Conservation (phyloP, 2,329 filamentous ascomycete genomes). For the Botryotinia narcissicola region DNA sequence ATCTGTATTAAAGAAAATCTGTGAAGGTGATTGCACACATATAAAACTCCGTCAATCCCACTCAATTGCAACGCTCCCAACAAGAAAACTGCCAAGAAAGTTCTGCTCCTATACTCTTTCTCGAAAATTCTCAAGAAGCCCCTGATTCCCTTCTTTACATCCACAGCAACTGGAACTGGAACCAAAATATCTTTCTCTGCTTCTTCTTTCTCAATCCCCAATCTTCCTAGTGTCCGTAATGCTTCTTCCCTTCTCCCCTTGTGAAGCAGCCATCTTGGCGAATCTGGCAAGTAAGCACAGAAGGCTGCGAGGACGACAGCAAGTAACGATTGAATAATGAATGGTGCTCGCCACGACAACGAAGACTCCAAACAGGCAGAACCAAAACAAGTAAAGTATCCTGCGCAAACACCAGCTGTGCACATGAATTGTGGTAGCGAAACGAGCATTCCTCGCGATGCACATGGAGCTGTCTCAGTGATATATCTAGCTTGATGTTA, state of each 20-base stretch:
- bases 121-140: constrained; percentile 28
- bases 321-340: constrained; percentile 44
- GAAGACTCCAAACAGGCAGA: constrained; percentile 46
- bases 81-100: constrained; percentile 52
- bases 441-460: constrained; percentile 47
- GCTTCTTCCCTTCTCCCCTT: constrained; percentile 49
- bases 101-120: constrained; percentile 46
- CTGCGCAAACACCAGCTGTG: constrained; percentile 49
- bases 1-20: background rate
- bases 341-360: constrained; percentile 55
- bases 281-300: constrained; percentile 48
- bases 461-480: background rate
- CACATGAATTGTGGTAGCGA: constrained; percentile 52
- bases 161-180: background rate
- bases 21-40: constrained; percentile 42
- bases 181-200: constrained; percentile 23
- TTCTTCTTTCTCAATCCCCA: constrained; percentile 25
- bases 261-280: constrained; percentile 55
- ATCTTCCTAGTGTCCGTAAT: constrained; percentile 37
- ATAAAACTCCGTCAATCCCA: constrained; percentile 59
- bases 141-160: background rate
- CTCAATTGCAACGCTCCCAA: constrained; percentile 56
- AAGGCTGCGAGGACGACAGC: constrained; percentile 41
- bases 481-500: background rate
- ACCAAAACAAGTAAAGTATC: constrained; percentile 60